Base-by-base conservation (phyloP, 164 flowering plant species). In the Stephania japonica region DNA sequence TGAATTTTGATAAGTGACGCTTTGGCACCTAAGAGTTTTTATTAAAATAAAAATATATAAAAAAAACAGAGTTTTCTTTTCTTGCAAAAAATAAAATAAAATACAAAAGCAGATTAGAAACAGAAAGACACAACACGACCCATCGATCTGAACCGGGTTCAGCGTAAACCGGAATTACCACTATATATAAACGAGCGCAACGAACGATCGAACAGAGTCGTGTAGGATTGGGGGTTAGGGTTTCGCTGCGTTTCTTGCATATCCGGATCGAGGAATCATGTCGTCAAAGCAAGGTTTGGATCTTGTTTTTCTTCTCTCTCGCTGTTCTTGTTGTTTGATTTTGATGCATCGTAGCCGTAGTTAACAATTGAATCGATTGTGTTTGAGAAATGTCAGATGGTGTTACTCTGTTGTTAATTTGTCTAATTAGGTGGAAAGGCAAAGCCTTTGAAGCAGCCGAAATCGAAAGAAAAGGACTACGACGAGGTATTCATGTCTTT, bases 401-500 rank as follows among this genome's bases (percentile, higher is more conserved):
- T 47, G 53, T 32, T 32, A 32, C 38, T 32, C 4, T 0, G 38
- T 75, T 70, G 70, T 67, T 16, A 49, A 25, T 27, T 67, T 73
- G 42, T 10, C 72, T 61, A 5, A 76, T 64, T 69, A 93, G 95
- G 89, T 81, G 89, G 89, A 84, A 86, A 86, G 78, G 84, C 88
- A 5, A 91, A 93, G 88, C 98, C 98, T 73, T 80, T 93, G 89
- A 93, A 93, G 92, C 84, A 80, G 75, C 93, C 98, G 68, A 90
- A 93, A 71, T 75, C 80, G 49, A 89, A 86, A 0, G 85, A 88
- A 86, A 91, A 90, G 63, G 98, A 93, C 6, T 90, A 89, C 73
- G 98, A 93, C 73, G 98, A 93, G 90, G 98, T 93, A 81, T 56
- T 6, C 25, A 3, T 3, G 5, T 56, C 16, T 65, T 70, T 23